Percentiles rank a stretch among this genome's conserved stretches.
These are phyloP conservation scores for Yarrowia sp. DNA, from an alignment of 805 yeast genomes.

Conservation along the genomic window DNA sequence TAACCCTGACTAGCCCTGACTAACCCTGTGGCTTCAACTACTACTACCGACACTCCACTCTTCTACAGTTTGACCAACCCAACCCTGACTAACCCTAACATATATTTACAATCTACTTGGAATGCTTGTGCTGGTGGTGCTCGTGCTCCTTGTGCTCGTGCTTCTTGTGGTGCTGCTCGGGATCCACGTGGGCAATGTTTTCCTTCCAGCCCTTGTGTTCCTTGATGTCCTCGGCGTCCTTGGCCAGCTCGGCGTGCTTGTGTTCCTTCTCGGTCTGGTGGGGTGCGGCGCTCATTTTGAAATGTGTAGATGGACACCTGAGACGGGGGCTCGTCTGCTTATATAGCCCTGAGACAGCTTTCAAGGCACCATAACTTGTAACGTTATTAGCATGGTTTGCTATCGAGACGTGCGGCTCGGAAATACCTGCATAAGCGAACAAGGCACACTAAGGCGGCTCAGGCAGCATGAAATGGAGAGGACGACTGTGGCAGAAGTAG, in stretches of 20 bases:
- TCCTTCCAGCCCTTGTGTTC: constrained; percentile 10
- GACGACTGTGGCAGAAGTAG: too few relatives aligned
- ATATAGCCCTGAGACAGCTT: background rate
- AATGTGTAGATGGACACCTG: too few relatives aligned
- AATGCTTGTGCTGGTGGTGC: constrained; percentile 7
- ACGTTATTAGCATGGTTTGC: background rate
- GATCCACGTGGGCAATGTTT: background rate
- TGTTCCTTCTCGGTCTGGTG: constrained; percentile 12
- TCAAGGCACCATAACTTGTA: constrained; percentile 4
- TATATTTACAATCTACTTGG: background rate
- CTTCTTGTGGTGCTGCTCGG: constrained; percentile 7
- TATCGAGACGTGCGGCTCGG: background rate
- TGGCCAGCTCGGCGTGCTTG: constrained; percentile 15
- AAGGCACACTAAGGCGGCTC: background rate
- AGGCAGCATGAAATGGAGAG: background rate
- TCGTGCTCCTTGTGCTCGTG: constrained; percentile 22
- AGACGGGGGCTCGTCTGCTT: background rate
- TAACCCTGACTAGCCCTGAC: too few relatives aligned
- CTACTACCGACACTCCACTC: too few relatives aligned
- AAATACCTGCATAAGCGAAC: background rate
- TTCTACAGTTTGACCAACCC: too few relatives aligned
- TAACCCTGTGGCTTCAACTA: too few relatives aligned
- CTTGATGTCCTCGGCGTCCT: constrained; percentile 17
- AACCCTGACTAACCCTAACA: too few relatives aligned
- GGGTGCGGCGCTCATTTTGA: constrained; percentile 4